phyloP scores from a whole-genome alignment of 768 basidiomycete genomes.

The Agrocybe pediades region DNA sequence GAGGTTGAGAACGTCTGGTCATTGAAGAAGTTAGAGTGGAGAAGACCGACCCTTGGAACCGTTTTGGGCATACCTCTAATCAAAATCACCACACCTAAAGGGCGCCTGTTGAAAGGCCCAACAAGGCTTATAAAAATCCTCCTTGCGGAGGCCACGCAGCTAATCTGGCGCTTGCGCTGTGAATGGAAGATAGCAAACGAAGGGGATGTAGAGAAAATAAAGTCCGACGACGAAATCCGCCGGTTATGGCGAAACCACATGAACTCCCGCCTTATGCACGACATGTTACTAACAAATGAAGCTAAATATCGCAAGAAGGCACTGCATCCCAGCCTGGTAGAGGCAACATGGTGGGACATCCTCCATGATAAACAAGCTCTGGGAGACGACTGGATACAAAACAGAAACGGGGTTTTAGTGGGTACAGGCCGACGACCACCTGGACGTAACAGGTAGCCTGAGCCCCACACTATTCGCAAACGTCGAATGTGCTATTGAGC shows the following conservation, averaged over 20 bases:
- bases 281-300: conserved; percentile 12
- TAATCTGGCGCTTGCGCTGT: conserved; percentile 29
- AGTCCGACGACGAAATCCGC: background rate
- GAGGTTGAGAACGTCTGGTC: too few species aligned
- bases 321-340: conserved; percentile 7
- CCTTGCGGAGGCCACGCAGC: conserved; percentile 24
- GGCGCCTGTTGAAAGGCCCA: background rate
- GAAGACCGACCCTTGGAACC: conserved; percentile 8
- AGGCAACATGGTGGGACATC: conserved; percentile 21
- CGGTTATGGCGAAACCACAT: conserved; percentile 19
- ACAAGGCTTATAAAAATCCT: conserved; percentile 20
- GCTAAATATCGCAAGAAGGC: conserved; percentile 12
- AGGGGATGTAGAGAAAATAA: conserved; percentile 1
- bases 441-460: conserved; percentile 2
- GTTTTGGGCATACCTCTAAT: conserved; percentile 13
- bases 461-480: conserved; percentile 19
- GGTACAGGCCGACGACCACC: conserved; percentile 21
- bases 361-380: conserved; percentile 14
- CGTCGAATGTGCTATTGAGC: conserved; percentile 1
- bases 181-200: conserved; percentile 20
- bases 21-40: too few species aligned
- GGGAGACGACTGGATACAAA: conserved; percentile 19
- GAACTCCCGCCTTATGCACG: conserved; percentile 17
- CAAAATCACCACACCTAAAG: background rate
- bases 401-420: conserved; percentile 31